These are phyloP conservation scores for Podospora pseudoanserina DNA, from an alignment of 495 filamentous ascomycete species.

Conservation along the genomic window DNA sequence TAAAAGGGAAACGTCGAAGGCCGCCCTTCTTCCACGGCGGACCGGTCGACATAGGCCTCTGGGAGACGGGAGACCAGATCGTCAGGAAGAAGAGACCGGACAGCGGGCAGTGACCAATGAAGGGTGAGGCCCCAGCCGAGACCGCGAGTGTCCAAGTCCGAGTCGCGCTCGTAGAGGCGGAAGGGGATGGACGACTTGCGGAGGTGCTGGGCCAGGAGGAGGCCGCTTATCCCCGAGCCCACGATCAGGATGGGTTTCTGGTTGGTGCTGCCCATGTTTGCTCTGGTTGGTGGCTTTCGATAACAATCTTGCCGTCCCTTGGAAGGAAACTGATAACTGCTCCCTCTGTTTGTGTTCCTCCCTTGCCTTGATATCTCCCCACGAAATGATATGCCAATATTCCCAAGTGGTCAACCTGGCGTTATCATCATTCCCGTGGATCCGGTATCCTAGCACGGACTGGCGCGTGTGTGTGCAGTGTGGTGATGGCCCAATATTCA, in stretches of 20 bases:
- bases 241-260: slow-evolving; percentile 42
- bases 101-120: slow-evolving; percentile 53
- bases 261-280: slow-evolving; percentile 9
- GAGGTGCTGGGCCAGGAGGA: slow-evolving; percentile 58
- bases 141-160: slow-evolving; percentile 41
- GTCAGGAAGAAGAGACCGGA: slow-evolving; percentile 49
- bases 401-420: neutral
- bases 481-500: neutral
- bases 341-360: neutral
- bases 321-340: neutral
- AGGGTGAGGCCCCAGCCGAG: slow-evolving; percentile 60
- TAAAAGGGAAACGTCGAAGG: slow-evolving; percentile 48
- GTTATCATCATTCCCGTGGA: neutral
- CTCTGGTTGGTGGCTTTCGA: neutral
- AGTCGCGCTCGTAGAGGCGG: slow-evolving; percentile 55
- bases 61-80: slow-evolving; percentile 46
- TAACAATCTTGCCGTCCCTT: neutral
- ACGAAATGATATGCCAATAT: neutral
- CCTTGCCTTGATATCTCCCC: neutral
- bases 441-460: neutral
- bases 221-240: slow-evolving; percentile 58
- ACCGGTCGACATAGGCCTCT: slow-evolving; percentile 45
- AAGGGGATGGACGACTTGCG: slow-evolving; percentile 40
- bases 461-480: neutral
- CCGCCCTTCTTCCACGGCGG: slow-evolving; percentile 21